Evolutionary conservation across 345 rosid genomes (phyloP), one percentile per base, ranked within the genome.

Genomic region (Hibiscus syriacus): DNA sequence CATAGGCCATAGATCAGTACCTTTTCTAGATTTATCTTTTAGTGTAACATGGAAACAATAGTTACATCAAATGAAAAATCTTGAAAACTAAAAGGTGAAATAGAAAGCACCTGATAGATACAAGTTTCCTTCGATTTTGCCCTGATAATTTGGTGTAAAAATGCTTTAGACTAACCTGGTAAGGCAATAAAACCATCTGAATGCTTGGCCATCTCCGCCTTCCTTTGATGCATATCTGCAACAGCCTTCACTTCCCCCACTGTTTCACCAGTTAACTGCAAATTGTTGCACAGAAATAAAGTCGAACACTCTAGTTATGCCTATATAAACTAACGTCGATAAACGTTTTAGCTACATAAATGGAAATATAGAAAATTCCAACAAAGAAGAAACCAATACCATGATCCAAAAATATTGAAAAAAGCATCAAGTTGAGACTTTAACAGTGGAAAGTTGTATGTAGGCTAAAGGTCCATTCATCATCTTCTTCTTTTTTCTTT

Each of bases 201-300:
- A 81, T 89, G 99, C 88, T 89, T 93, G 73, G 99, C 96, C 97
- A 93, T 93, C 90, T 93, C 99, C 49, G 97, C 97, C 78, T 93
- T 93, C 76, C 99, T 87, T 84, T 93, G 97, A 74, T 93, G 99
- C 99, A 93, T 93, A 74, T 80, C 99, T 72, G 97, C 95, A 62
- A 93, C 97, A 66, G 99, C 99, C 84, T 90, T 93, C 82, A 93
- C 97, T 83, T 93, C 99, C 80, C 99, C 97, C 53, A 93, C 96
- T 76, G 99, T 93, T 81, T 86, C 95, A 75, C 99, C 99, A 84
- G 99, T 93, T 82, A 93, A 79, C 99, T 93, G 86, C 81, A 76
- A 80, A 78, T n/a, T 64, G 69, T 20, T 64, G 67, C 66, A 77
- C 78, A 76, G 66, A 22, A n/a, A n/a, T n/a, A n/a, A n/a, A n/a